Conservation (phyloP, 805 yeast genomes). For the Tetrapisispora taiwanensis region DNA sequence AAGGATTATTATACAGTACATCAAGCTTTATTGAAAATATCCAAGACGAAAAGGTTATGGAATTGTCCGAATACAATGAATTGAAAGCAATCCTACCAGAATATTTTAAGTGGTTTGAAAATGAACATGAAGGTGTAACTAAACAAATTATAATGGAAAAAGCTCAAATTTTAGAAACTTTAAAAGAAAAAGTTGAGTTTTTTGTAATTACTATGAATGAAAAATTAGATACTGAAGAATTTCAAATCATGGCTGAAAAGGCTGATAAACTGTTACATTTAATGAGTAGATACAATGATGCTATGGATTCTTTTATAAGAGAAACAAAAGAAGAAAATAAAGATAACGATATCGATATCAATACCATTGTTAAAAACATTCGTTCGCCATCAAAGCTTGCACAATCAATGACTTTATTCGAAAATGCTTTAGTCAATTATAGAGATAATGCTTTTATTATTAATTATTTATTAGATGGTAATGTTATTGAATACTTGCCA, state of each 20-base stretch:
- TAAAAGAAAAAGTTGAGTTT: conserved; percentile 29
- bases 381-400: conserved; percentile 22
- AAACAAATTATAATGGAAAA: conserved; percentile 32
- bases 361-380: conserved; percentile 40
- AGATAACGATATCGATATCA: conserved; percentile 40
- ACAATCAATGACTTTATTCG: conserved; percentile 6
- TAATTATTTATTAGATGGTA: conserved; percentile 20
- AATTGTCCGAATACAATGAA: conserved; percentile 31
- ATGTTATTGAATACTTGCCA: conserved; percentile 9
- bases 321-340: conserved; percentile 36
- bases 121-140: conserved; percentile 46
- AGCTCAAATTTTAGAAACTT: conserved; percentile 5
- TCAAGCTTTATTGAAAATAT: conserved; percentile 50
- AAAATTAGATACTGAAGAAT: conserved; percentile 39
- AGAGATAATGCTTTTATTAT: conserved; percentile 10
- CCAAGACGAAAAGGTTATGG: conserved; percentile 35
- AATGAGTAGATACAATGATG: conserved; percentile 36
- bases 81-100: conserved; percentile 35
- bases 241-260: conserved; percentile 34
- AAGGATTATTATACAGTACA: conserved; percentile 59
- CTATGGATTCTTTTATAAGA: conserved; percentile 37
- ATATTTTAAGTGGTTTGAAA: conserved; percentile 69
- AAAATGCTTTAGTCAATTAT: conserved; percentile 8
- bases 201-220: conserved; percentile 35
- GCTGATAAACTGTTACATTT: conserved; percentile 34